Evolutionary conservation across 2,329 filamentous ascomycete genomes (phyloP), one percentile per base, ranked within the genome.

Genomic region (Fonsecaea pugnacius): DNA sequence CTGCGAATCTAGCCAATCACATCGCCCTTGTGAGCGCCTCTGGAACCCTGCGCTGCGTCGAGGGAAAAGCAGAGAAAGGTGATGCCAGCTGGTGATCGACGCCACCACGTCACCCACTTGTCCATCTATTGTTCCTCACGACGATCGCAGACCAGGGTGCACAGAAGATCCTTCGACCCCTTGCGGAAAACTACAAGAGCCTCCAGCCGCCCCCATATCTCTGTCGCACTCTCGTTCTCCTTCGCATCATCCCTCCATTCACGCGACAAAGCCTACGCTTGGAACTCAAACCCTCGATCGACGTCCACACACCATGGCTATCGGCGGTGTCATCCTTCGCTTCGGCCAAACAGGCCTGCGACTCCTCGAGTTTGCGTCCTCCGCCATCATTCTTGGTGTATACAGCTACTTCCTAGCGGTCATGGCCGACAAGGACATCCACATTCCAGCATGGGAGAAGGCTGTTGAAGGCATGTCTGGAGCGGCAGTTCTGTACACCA

Each of bases 381-480:
- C 89, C 8, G 87, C 84, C 64, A 83, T 96, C 70, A 85, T 94
- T 66, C 85, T 97, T 67, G 89, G 85, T 70, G 85, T 95, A 73
- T 93, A 89, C 82, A 89, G 88, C 56, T 96, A 96, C 83, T 96
- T 92, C 83, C 86, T 97, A 56, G 87, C 89, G 8, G 84, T 89
- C 8, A 85, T 93, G 14, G 76, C 84, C 67, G 85, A 89, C 72
- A 86, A 91, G 77, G 72, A 87, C 70, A 76, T 88, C 14, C 63
- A 73, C 63, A 92, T 93, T 69, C 81, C 84, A 18, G 85, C 77
- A 70, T 89, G 85, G 79, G 79, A 89, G 65, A 87, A 88, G 62
- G 91, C 91, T 32, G 90, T 95, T 62, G 88, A 88, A 73, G 91
- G 91, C 68, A 88, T 97, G 64, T 84, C 91, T 0, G 93, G 92